Evolutionary conservation across 371 early-diverging fungal genomes (phyloP), one percentile per base, ranked within the genome.

Genomic region (Synchytrium microbalum): DNA sequence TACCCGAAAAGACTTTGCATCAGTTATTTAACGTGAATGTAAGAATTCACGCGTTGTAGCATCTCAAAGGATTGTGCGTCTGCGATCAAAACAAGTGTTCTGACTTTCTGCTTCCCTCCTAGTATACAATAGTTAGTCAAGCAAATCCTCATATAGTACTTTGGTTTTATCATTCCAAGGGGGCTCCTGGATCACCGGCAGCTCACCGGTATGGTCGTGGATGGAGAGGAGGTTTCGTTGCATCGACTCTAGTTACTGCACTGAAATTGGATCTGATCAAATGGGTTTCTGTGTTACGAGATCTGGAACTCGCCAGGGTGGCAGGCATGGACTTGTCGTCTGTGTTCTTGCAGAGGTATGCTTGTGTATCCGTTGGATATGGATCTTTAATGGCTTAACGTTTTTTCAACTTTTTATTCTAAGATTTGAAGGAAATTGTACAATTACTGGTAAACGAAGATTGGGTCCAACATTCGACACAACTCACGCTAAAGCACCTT

Each of bases 161-260:
- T 65, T 95, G 94, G 75, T 92, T 90, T 66, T 92, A 84, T 71
- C 84, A 85, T 23, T 79, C 84, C 38, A 75, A 84, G 69, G 92
- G 93, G 19, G 79, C 84, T 29, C 75, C 88, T 8, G 93, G 95
- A 28, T 69, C 72, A 56, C 89, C 88, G n/a, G 78, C 83, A 0
- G 74, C 83, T 0, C 84, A 85, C 64, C 73, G 83, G 2, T 60
- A 72, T 51, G 84, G 86, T 24, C 73, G 75, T 77, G 85, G 85
- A 75, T 85, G 91, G 91, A 86, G 93, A 25, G 95, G 96, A 28
- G 95, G 95, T 0, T 93, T 92, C 71, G 53, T 95, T 27, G 84
- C 87, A 1, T 85, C 92, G 0, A 79, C 86, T 0, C 68, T 89
- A 13, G 91, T 91, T 64, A 91, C 91, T 58, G 75, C 83, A 64